Conservation (phyloP, 106 monocot genomes). For the Amphibolis antarctica region DNA sequence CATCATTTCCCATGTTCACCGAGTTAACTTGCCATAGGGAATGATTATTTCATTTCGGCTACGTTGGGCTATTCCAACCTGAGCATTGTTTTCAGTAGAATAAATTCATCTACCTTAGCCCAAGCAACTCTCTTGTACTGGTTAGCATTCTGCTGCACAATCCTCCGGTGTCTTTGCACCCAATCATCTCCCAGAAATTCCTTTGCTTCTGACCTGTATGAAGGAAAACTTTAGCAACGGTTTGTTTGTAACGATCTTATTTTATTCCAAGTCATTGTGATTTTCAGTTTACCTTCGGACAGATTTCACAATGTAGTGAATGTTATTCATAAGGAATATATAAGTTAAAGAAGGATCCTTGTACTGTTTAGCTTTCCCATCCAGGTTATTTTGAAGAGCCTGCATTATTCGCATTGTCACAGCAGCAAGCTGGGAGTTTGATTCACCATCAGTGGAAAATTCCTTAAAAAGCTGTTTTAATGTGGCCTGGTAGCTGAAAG, state of each 20-base stretch:
- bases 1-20: too few species aligned
- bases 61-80: too few species aligned
- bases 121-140: constrained; percentile 64
- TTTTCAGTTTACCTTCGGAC: constrained; percentile 41
- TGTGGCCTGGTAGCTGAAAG: constrained; percentile 73
- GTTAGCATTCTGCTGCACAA: constrained; percentile 82
- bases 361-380: constrained; percentile 68
- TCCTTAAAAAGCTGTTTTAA: constrained; percentile 76
- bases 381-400: constrained; percentile 73
- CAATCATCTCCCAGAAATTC: constrained; percentile 79
- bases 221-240: not conserved
- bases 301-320: constrained; percentile 80
- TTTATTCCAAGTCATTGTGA: not conserved
- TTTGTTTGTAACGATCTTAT: not conserved
- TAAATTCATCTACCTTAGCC: constrained; percentile 33
- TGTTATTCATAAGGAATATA: constrained; percentile 78
- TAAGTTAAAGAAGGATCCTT: constrained; percentile 61
- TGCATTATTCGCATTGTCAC: constrained; percentile 69
- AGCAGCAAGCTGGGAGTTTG: constrained; percentile 41
- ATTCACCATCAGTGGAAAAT: constrained; percentile 36
- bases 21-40: too few species aligned
- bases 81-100: not conserved
- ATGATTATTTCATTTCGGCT: too few species aligned
- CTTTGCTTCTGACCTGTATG: constrained; percentile 71
- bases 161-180: constrained; percentile 77